These are phyloP conservation scores for Ustilago nuda DNA, from an alignment of 1,284 basidiomycete species.

Conservation along the genomic window DNA sequence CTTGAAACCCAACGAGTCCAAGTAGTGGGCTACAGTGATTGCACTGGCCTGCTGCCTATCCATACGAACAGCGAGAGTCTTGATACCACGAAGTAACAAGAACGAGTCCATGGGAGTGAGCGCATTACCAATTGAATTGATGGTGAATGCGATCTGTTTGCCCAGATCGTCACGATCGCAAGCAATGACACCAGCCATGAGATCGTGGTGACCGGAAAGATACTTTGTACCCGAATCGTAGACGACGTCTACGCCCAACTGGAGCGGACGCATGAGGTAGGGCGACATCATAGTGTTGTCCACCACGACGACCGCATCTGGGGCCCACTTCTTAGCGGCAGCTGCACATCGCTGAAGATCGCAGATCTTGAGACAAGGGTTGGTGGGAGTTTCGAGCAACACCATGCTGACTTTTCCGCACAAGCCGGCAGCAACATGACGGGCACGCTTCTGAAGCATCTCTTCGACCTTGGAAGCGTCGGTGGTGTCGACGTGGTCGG, in stretches of 20 bases:
- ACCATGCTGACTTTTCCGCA: slow-evolving; percentile 62
- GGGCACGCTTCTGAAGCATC: slow-evolving; percentile 53
- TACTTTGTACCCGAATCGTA: slow-evolving; percentile 99
- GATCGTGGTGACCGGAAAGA: slow-evolving; percentile 95
- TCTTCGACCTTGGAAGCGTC: slow-evolving; percentile 72
- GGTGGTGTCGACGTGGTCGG: slow-evolving; percentile 95
- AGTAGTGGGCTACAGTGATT: slow-evolving; percentile 85
- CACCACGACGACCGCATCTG: slow-evolving; percentile 66
- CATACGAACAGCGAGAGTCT: slow-evolving; percentile 96
- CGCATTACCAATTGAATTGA: slow-evolving; percentile 98
- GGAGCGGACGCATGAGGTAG: slow-evolving; percentile 93
- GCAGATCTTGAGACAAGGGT: slow-evolving; percentile 94
- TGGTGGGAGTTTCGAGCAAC: slow-evolving; percentile 95
- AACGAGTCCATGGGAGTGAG: slow-evolving; percentile 85
- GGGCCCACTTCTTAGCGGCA: slow-evolving; percentile 61
- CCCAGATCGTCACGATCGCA: slow-evolving; percentile 91
- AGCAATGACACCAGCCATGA: slow-evolving; percentile 83
- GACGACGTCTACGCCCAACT: slow-evolving; percentile 94
- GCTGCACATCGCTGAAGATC: slow-evolving; percentile 76
- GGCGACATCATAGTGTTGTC: slow-evolving; percentile 99
- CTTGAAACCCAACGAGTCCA: slow-evolving; percentile 86
- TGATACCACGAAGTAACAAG: slow-evolving; percentile 92
- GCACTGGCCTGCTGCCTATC: slow-evolving; percentile 90
- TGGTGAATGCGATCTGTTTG: slow-evolving; percentile 87
- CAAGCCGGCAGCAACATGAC: slow-evolving; percentile 49